phyloP scores from a whole-genome alignment of 179 eudicot species.

The Drosera spatulata region DNA sequence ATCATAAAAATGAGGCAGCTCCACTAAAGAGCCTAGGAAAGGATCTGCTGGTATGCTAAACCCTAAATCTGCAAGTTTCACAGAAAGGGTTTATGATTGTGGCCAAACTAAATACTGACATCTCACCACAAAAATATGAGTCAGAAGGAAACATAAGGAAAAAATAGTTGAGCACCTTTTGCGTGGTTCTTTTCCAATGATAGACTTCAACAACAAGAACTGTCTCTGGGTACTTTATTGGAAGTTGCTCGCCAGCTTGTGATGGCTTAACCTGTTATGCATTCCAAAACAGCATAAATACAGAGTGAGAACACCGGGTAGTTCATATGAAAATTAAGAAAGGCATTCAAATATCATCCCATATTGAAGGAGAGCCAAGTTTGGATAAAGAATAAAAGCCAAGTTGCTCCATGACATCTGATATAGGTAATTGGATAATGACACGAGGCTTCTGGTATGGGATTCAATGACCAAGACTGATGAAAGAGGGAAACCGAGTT shows the following conservation, averaged over 20 bases:
- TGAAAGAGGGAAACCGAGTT: not conserved
- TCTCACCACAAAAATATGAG: not conserved
- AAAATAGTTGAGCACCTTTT: slow-evolving; percentile 31
- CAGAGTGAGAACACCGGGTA: not conserved
- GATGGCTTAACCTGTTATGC: slow-evolving; percentile 40
- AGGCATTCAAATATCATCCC: not conserved
- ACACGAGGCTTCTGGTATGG: not conserved
- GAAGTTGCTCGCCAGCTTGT: slow-evolving; percentile 25
- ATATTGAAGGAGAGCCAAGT: not conserved
- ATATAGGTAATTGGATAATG: not conserved
- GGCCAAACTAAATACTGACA: no score
- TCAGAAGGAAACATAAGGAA: not conserved
- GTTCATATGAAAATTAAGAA: no score
- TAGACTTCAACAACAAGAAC: slow-evolving; percentile 68
- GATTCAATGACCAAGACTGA: not conserved
- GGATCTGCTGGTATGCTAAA: no score
- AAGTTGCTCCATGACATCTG: not conserved
- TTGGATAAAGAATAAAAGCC: not conserved
- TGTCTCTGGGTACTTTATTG: slow-evolving; percentile 52
- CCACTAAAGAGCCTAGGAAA: no score
- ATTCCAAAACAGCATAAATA: slow-evolving; percentile 2
- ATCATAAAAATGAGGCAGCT: no score
- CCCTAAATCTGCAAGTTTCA: no score
- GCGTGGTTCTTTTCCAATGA: slow-evolving; percentile 28
- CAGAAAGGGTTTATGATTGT: no score